Conservation (phyloP, 306 rosid genomes). For the Vigna radiata region DNA sequence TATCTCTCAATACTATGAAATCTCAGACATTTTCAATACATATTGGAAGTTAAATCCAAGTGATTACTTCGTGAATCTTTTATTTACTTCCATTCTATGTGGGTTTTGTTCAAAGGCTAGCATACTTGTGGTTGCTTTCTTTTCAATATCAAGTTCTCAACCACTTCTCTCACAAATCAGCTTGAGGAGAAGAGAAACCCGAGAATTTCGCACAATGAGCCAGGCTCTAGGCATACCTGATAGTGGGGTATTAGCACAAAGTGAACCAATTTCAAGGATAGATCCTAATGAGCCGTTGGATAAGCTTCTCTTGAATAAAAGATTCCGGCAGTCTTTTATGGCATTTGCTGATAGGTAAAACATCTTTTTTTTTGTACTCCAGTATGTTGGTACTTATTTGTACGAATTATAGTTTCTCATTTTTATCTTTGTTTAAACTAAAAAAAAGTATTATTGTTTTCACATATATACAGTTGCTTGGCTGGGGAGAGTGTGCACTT, state of each 20-base stretch:
- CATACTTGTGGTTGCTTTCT: conserved; percentile 79
- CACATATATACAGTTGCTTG: conserved; percentile 79
- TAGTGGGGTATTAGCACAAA: conserved; percentile 70
- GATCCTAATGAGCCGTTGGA: conserved; percentile 86
- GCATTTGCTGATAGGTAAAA: conserved; percentile 90
- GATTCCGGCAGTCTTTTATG: conserved; percentile 89
- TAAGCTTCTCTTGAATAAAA: conserved; percentile 81
- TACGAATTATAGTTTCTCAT: conserved; percentile 9
- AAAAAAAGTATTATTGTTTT: conserved; percentile 27
- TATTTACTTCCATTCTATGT: conserved; percentile 45
- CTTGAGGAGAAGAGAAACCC: conserved; percentile 78
- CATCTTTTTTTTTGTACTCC: conserved; percentile 28
- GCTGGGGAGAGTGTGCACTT: conserved; percentile 99
- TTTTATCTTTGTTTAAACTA: conserved; percentile 1
- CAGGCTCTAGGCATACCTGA: conserved; percentile 97
- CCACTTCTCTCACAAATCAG: conserved; percentile 96
- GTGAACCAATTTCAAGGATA: conserved; percentile 60
- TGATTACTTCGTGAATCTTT: conserved; percentile 29
- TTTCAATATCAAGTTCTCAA: conserved; percentile 93
- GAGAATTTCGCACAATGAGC: conserved; percentile 84
- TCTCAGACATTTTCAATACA: conserved; percentile 25
- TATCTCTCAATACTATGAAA: conserved; percentile 31
- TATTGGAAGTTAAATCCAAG: conserved; percentile 31
- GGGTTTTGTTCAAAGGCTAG: conserved; percentile 72
- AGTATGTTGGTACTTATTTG: conserved; percentile 26